Conservation (phyloP, 345 rosid genomes). For the Angophora floribunda region DNA sequence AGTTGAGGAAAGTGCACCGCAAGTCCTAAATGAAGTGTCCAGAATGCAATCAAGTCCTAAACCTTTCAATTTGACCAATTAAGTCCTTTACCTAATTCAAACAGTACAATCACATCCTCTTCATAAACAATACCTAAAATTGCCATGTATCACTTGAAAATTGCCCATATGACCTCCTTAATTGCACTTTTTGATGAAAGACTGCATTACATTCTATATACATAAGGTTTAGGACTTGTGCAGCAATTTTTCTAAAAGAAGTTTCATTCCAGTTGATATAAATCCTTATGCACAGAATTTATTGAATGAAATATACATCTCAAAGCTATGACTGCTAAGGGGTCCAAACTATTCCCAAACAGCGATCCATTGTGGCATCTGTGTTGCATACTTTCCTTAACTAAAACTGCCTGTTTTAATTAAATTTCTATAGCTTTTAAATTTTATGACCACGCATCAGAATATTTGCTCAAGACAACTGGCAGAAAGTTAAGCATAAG, state of each 20-base stretch:
- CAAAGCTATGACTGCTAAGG: background rate
- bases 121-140: background rate
- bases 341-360: background rate
- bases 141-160: background rate
- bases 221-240: background rate
- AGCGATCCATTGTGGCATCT: background rate
- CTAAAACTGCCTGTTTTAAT: background rate
- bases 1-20: background rate
- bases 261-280: background rate
- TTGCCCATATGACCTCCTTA: background rate
- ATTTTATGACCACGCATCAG: background rate
- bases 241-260: background rate
- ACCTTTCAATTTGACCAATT: background rate
- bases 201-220: background rate
- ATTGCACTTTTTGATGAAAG: background rate
- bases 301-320: background rate
- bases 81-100: background rate
- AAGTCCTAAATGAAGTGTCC: background rate
- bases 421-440: background rate
- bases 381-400: background rate
- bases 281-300: background rate
- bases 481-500: background rate
- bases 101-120: background rate
- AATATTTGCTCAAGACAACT: background rate
- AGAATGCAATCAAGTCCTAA: background rate